Evolutionary conservation across 2,329 filamentous ascomycete genomes (phyloP).

Genomic region (Diaporthe humulicola): DNA sequence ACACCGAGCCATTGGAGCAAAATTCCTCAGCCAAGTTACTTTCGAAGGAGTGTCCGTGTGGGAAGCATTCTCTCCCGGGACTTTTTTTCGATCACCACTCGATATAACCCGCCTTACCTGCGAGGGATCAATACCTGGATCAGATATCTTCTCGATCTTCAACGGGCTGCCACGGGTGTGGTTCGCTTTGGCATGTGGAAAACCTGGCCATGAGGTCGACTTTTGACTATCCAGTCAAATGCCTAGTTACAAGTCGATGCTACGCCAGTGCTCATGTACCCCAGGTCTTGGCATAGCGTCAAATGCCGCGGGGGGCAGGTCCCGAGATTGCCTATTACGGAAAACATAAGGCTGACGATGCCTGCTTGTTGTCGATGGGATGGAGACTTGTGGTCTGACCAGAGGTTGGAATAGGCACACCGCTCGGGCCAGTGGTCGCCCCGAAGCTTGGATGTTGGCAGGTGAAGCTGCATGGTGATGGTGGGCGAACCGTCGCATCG

Average conservation of each 20-base stretch:
- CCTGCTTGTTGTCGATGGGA: neutral
- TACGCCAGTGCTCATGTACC: conserved; percentile 4
- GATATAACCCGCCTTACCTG: no score
- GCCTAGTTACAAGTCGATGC: neutral
- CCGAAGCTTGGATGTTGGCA: neutral
- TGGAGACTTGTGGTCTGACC: neutral
- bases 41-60: neutral
- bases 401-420: neutral
- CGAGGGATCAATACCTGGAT: neutral
- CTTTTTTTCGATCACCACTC: no score
- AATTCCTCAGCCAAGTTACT: neutral
- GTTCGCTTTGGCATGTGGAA: neutral
- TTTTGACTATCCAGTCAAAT: neutral
- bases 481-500: neutral
- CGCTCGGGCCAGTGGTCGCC: neutral
- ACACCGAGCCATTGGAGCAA: neutral
- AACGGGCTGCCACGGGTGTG: neutral
- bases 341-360: neutral
- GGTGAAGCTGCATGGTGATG: neutral
- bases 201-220: neutral
- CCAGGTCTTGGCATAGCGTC: conserved; percentile 32
- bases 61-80: neutral
- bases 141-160: neutral
- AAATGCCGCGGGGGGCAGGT: conserved; percentile 12
- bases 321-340: conserved; percentile 35